Evolutionary conservation across 1,284 basidiomycete genomes (phyloP).

Genomic region (Fomitiporia mediterranea): DNA sequence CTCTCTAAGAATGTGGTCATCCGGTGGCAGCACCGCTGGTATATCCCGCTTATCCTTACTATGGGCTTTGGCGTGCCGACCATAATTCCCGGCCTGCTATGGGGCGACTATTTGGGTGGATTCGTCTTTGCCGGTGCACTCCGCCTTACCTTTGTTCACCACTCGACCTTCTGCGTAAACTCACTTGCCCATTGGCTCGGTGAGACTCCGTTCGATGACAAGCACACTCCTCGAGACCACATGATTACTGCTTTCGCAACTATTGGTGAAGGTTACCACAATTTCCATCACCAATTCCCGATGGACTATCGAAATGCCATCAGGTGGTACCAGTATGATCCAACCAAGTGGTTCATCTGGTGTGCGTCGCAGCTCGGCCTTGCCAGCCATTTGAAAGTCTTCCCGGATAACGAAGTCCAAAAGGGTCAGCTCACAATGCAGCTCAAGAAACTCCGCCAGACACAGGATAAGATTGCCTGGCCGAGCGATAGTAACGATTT

Average conservation of each 20-base stretch:
- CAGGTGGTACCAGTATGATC: slow-evolving; percentile 89
- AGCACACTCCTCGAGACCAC: slow-evolving; percentile 89
- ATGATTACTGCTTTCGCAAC: slow-evolving; percentile 84
- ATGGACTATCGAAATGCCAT: slow-evolving; percentile 95
- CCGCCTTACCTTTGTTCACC: slow-evolving; percentile 83
- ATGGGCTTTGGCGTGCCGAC: slow-evolving; percentile 78
- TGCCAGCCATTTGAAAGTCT: slow-evolving; percentile 77
- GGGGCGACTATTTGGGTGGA: slow-evolving; percentile 84
- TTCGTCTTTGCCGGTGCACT: slow-evolving; percentile 84
- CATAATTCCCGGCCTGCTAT: slow-evolving; percentile 70
- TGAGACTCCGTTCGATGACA: slow-evolving; percentile 90
- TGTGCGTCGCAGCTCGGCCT: slow-evolving; percentile 61
- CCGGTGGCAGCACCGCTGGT: slow-evolving; percentile 85
- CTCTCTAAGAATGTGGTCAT: slow-evolving; percentile 74
- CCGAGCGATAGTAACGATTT: slow-evolving; percentile 74
- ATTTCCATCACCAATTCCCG: slow-evolving; percentile 94
- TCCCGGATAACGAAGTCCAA: slow-evolving; percentile 91
- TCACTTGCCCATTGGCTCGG: slow-evolving; percentile 94
- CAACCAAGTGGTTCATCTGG: slow-evolving; percentile 91
- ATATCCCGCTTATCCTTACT: slow-evolving; percentile 64
- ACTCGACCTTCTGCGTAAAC: slow-evolving; percentile 95
- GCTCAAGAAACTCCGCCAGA: slow-evolving; percentile 73
- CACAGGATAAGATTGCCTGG: slow-evolving; percentile 72
- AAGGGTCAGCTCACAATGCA: slow-evolving; percentile 94
- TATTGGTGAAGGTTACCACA: slow-evolving; percentile 93